Percentiles rank a stretch among this genome's conserved stretches.
These are phyloP conservation scores for Jamesozyma hellenica DNA, from an alignment of 805 yeast genomes.

Conservation along the genomic window DNA sequence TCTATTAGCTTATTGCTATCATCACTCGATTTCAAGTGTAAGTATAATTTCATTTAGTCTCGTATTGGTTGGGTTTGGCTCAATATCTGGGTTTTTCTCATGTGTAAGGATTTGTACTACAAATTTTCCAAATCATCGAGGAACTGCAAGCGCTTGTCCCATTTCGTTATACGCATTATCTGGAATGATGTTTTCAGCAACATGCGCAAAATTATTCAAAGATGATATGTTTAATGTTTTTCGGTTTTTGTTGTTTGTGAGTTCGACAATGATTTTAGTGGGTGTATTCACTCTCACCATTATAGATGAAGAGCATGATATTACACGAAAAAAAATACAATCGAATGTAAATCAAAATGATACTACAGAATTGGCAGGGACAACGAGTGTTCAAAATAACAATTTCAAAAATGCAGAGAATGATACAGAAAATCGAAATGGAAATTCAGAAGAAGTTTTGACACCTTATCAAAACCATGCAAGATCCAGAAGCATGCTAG, in stretches of 20 bases:
- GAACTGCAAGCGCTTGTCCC: slow-evolving; percentile 60
- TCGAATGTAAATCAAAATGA: neutral
- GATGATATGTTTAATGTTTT: slow-evolving; percentile 48
- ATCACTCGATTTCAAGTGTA: slow-evolving; percentile 32
- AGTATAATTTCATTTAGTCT: slow-evolving; percentile 39
- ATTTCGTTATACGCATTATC: slow-evolving; percentile 63
- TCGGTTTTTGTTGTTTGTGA: slow-evolving; percentile 42
- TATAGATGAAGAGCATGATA: neutral
- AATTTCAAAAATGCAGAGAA: too few relatives aligned
- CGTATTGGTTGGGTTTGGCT: slow-evolving; percentile 52
- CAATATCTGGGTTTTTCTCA: slow-evolving; percentile 49
- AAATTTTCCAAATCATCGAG: slow-evolving; percentile 63
- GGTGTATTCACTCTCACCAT: slow-evolving; percentile 23
- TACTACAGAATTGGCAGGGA: neutral
- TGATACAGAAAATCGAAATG: neutral
- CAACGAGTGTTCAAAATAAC: neutral
- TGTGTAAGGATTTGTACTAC: slow-evolving; percentile 39
- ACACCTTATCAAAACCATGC: neutral
- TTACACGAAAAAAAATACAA: neutral
- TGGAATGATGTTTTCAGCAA: slow-evolving; percentile 51
- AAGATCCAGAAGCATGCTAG: neutral
- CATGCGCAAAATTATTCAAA: slow-evolving; percentile 44
- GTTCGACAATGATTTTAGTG: slow-evolving; percentile 30
- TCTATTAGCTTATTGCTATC: slow-evolving; percentile 40
- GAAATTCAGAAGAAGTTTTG: too few relatives aligned